Base-by-base conservation (phyloP, 2,329 filamentous ascomycete species). In the Colletotrichum spaethianum region DNA sequence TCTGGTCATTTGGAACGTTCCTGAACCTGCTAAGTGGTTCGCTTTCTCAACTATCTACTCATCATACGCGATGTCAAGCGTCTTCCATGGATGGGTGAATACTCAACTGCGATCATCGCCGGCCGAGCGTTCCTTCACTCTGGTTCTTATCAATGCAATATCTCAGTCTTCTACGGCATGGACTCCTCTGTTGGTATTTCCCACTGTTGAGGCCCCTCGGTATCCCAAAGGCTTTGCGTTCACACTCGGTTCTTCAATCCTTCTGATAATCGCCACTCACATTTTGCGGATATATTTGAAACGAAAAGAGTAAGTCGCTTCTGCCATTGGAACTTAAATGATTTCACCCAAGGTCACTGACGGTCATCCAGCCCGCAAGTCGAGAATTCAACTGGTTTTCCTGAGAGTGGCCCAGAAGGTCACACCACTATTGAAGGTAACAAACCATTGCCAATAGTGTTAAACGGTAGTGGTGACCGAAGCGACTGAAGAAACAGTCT, bases 161-260 rank as follows among this genome's bases (percentile, higher is more conserved):
- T 0, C 87, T 85, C 0, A 90, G 87, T 86, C 3, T 80, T 88
- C 44, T 85, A 89, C 63, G 82, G 87, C 86, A 0, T 91, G 88
- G 88, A 90, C 86, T 2, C 85, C 84, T 3, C 75, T 90, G 3
- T 76, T 90, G 8, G 83, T 86, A 0, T 91, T 88, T 73, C 81
- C 80, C 1, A 86, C 84, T 0, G 80, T 83, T 1, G 84, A 87
- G 67, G 81, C 80, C 0, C 85, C 85, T 3, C 75, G 82, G 1
- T 87, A 80, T 62, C 78, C 80, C 0, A 86, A 85, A 67, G 85
- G 85, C 1, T 86, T 82, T 55, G 88, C 12, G 80, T 91, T 74
- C 26, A 63, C 64, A 0, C 61, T 74, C 1, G 69, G 33, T 12
- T 74, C 60, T 12, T 28, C 72, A 14, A n/a, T 74, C 11, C 55